Percentiles rank a stretch among this genome's conserved stretches.
Evolutionary conservation across 148 eudicot species (phyloP).

Genomic region (Salicornia ramosissima): DNA sequence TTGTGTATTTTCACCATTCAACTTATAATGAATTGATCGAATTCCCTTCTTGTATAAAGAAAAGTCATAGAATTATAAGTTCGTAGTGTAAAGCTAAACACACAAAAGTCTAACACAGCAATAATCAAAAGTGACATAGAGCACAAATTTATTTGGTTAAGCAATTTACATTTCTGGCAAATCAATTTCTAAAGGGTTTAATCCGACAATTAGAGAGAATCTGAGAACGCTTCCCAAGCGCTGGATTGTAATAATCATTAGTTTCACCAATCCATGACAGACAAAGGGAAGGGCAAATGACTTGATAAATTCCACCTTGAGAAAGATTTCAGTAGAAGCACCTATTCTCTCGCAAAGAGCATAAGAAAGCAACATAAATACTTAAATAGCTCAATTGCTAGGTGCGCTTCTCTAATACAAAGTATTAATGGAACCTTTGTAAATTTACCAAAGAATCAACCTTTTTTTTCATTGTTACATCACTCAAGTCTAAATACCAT

Average conservation of each 20-base stretch:
- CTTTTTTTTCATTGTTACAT: neutral
- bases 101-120: neutral
- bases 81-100: no score
- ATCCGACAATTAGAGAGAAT: no score
- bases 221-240: no score
- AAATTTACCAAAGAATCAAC: neutral
- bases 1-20: no score
- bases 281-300: neutral
- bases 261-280: neutral
- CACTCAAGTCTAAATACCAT: no score
- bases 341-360: no score
- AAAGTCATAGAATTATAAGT: neutral
- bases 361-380: neutral
- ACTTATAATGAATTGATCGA: neutral
- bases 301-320: neutral
- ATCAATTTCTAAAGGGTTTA: neutral
- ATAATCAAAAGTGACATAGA: neutral
- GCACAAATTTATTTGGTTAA: neutral
- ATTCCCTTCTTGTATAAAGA: neutral
- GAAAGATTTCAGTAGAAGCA: neutral
- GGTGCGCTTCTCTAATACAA: neutral
- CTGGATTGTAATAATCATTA: no score
- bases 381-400: neutral
- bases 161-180: neutral
- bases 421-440: neutral